Evolutionary conservation across 2,329 filamentous ascomycete genomes (phyloP), one percentile per base, ranked within the genome.

Genomic region (Sporothrix globosa): DNA sequence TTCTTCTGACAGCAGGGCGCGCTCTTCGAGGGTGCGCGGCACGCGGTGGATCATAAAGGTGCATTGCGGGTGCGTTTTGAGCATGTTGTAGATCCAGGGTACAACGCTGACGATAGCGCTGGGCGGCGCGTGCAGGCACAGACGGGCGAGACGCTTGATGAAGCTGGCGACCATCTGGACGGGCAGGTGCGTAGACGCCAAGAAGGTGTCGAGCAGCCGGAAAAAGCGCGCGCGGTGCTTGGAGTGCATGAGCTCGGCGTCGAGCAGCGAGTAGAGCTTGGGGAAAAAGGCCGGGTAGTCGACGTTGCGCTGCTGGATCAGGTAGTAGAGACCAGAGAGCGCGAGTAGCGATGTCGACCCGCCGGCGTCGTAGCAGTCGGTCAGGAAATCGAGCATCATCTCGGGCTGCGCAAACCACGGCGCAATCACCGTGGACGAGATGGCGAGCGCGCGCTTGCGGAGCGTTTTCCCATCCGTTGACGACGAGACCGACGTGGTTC

Each of bases 41-140:
- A 88, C 88, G 69, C 96, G 89, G 79, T 99, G 96, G 74, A 99
- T 88, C 93, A 99, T 97, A 77, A 97, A 98, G 0, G 95, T 96
- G 77, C 93, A 97, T 1, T 90, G 89, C 0, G 95, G 95, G 78
- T 99, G 96, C 74, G 87, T 87, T 80, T 92, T 96, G 78, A 99
- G 86, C 75, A 97, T 86, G 80, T 99, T 99, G 84, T 99, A 99
- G 67, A 95, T 90, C 89, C 93, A 97, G 0, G 96, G 96, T 11
- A 98, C 85, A 60, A 97, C 89, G 69, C 90, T 90, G 19, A 98
- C 94, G 68, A 98, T 91, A 41, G 93, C 94, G 46, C 92, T 89
- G 1, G 96, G 96, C 2, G 96, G 95, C 0, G 93, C 94, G 76
- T 92, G 90, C n/a, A 99, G 85, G 19, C 92, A 88, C 50, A 98